Base-by-base conservation (phyloP, 2,329 filamentous ascomycete genomes). In the Nemania diffusa region DNA sequence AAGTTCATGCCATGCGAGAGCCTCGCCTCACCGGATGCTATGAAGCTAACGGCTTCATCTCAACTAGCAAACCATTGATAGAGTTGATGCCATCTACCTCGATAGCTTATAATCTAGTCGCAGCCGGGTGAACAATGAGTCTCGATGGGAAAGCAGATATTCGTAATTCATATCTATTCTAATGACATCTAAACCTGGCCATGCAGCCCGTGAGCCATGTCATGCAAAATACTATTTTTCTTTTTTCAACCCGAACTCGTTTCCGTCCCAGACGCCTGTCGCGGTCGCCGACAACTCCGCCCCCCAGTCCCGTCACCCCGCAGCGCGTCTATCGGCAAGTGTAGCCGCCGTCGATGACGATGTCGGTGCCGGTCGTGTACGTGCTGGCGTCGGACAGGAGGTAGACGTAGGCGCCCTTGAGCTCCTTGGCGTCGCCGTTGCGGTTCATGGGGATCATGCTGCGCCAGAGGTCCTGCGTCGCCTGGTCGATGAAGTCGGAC, bases 381-480 rank as follows among this genome's bases (percentile, higher is more conserved):
- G 87, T 89, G 65, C 89, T 88, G 4, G 92, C 92, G 77, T 94
- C 91, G 56, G 87, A 91, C 37, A 91, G 88, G 44, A 95, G 84
- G 79, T 93, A 94, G 58, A 94, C 83, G 77, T 91, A 95, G 34
- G 88, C 90, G 20, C 89, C 90, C 80, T 91, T 91, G 72, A 92
- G 81, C 81, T 92, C 90, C 72, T 89, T 86, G 4, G 86, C 81
- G 67, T 86, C 80, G 17, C 88, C 90, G 74, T 91, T 87, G 73
- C 90, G 83, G 67, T 84, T 70, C 70, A 79, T 74, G 57, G 77
- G 76, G 52, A 77, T 76, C 74, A 77, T 78, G 57, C 72, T 72
- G 57, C 71, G 68, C 76, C 76, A 78, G 26, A 79, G 70, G 77
- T 74, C 57, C 68, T 77, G 75, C 6, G 73, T 75, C 71, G 75